Evolutionary conservation across 129 eudicot genomes (phyloP).

Genomic region (Heracleum sosnowskyi): DNA sequence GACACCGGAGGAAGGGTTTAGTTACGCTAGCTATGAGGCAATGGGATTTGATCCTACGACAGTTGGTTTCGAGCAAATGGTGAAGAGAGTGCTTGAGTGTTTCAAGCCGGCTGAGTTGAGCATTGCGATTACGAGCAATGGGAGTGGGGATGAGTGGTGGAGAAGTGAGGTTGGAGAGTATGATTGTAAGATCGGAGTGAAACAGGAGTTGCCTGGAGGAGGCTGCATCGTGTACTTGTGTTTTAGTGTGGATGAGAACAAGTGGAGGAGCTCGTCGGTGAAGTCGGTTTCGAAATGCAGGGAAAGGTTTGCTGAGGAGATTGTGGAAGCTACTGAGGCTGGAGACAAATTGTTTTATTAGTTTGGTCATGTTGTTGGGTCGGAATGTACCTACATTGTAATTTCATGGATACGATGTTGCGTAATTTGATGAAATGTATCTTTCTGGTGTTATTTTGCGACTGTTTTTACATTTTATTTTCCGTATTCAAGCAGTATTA

Average conservation of each 20-base stretch:
- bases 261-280: not conserved
- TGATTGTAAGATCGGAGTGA: slow-evolving; percentile 18
- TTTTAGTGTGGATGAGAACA: not conserved
- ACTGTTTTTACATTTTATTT: no score
- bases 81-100: slow-evolving; percentile 28
- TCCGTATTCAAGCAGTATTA: no score
- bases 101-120: slow-evolving; percentile 32
- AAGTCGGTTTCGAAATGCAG: slow-evolving; percentile 17
- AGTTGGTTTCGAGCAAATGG: slow-evolving; percentile 14
- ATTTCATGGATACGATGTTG: not conserved
- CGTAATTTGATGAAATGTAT: not conserved
- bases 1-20: slow-evolving; percentile 43
- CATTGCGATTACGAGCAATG: slow-evolving; percentile 27
- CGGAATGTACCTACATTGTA: not conserved
- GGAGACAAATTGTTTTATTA: slow-evolving; percentile 11
- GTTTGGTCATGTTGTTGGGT: not conserved
- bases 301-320: slow-evolving; percentile 18
- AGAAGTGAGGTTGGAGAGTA: slow-evolving; percentile 21
- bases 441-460: not conserved
- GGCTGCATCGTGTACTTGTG: slow-evolving; percentile 23
- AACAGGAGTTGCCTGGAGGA: slow-evolving; percentile 33
- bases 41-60: slow-evolving; percentile 32
- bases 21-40: slow-evolving; percentile 39
- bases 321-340: slow-evolving; percentile 18
- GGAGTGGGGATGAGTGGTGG: slow-evolving; percentile 9